These are phyloP conservation scores for Fulvia fulva DNA, from an alignment of 2,329 filamentous ascomycete species.

Conservation along the genomic window DNA sequence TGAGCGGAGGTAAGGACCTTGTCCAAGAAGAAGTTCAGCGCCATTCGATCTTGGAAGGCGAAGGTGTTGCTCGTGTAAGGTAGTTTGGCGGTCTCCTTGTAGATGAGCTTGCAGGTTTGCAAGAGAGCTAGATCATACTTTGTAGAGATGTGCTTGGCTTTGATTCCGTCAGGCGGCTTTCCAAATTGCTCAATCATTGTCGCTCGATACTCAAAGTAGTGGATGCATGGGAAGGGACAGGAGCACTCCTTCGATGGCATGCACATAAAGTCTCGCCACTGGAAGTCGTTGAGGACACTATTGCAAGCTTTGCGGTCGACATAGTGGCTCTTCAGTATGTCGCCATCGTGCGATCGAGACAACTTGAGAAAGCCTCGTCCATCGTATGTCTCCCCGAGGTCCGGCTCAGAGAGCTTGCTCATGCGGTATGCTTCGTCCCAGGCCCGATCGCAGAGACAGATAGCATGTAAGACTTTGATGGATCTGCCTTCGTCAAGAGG, in stretches of 20 bases:
- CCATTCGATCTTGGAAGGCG: slow-evolving; percentile 10
- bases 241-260: slow-evolving; percentile 6
- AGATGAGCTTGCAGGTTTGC: slow-evolving; percentile 8
- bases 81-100: slow-evolving; percentile 13
- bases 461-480: slow-evolving; percentile 1
- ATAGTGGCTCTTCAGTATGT: background rate
- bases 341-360: background rate
- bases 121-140: slow-evolving; percentile 13
- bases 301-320: slow-evolving; percentile 6
- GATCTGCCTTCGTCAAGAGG: background rate
- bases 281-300: slow-evolving; percentile 11
- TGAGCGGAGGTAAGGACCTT: slow-evolving; percentile 6
- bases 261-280: slow-evolving; percentile 14
- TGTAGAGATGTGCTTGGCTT: slow-evolving; percentile 6
- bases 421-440: background rate
- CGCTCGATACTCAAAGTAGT: slow-evolving; percentile 11
- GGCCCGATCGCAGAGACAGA: slow-evolving; percentile 5
- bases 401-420: background rate
- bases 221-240: slow-evolving; percentile 13
- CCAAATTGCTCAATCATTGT: slow-evolving; percentile 14
- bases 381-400: background rate
- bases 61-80: slow-evolving; percentile 16
- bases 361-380: background rate
- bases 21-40: slow-evolving; percentile 13
- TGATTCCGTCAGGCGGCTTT: slow-evolving; percentile 8